Percentiles rank a stretch among this genome's conserved stretches.
phyloP scores from a whole-genome alignment of 2,329 filamentous ascomycete species.

The Thelonectria blattea region DNA sequence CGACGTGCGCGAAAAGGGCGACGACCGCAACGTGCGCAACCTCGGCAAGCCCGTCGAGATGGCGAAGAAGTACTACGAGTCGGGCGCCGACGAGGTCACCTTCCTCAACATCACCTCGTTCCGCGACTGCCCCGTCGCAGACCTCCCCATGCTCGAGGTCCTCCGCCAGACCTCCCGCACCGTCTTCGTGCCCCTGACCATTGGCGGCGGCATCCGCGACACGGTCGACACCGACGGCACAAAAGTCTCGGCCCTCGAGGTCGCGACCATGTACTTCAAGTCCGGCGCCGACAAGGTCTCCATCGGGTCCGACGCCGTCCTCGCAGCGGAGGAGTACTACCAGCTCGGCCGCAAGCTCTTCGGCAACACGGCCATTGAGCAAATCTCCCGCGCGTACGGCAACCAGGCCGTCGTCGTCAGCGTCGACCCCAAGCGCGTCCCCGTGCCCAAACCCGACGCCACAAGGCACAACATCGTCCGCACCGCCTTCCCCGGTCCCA shows the following conservation, averaged over 20 bases:
- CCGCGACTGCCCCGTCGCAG: constrained; percentile 89
- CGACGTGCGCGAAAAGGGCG: constrained; percentile 89
- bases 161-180: constrained; percentile 84
- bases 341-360: constrained; percentile 69
- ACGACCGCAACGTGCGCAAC: constrained; percentile 75
- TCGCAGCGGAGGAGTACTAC: constrained; percentile 91
- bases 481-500: constrained; percentile 72
- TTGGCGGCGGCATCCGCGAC: constrained; percentile 94
- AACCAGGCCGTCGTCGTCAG: constrained; percentile 97
- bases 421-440: constrained; percentile 91
- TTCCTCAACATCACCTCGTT: constrained; percentile 99
- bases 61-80: constrained; percentile 91
- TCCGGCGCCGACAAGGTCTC: constrained; percentile 97
- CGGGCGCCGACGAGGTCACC: constrained; percentile 95
- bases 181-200: constrained; percentile 94
- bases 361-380: constrained; percentile 91
- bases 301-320: constrained; percentile 93
- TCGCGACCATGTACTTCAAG: constrained; percentile 97
- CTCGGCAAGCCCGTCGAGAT: constrained; percentile 96
- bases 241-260: constrained; percentile 85
- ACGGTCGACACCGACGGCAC: constrained; percentile 88
- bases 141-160: constrained; percentile 95
- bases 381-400: constrained; percentile 91
- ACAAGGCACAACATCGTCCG: constrained; percentile 74
- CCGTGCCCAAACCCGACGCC: constrained; percentile 75